Evolutionary conservation across 2,329 filamentous ascomycete genomes (phyloP), one percentile per base, ranked within the genome.

Genomic region (Claviceps spartinae): DNA sequence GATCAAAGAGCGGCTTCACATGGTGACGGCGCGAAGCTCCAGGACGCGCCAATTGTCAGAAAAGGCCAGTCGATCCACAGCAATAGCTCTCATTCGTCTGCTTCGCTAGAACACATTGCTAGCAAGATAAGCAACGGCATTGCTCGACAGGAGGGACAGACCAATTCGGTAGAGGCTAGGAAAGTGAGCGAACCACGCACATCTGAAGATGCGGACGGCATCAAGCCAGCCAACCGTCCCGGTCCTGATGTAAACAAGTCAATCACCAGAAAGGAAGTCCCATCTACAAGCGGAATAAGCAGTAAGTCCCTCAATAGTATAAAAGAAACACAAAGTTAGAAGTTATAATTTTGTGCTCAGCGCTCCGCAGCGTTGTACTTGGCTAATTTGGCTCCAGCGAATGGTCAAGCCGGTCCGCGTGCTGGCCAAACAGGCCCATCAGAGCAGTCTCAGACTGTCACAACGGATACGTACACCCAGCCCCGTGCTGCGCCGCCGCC

Each of bases 1-100:
- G 59, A 67, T 38, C 54, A 55, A 26, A 58, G 48, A 26, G 65
- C 60, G 50, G 49, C 62, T 1, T 63, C 67, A 0, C 56, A 57
- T 2, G 57, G 59, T 1, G 74, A 77, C 13, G 72, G 82, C 30
- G 90, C 90, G 68, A 88, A 84, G 67, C 68, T 93, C 44, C 87
- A 91, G 62, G 88, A 95, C 48, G 86, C 85, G 1, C 87, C 88
- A 0, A 85, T 82, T 66, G 78, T 74, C 60, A 79, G 77, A 60
- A 76, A 72, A 60, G 55, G 68, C 36, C 59, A 66, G 16, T 67
- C 66, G 52, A 65, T 71, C 3, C 68, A 72, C 51, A 71, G 67
- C 57, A 60, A 54, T 46, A 70, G 69, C 56, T 73, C 74, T 1
- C 69, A 73, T 52, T 69, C 67, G 9, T 66, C 63, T 49, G 59